Evolutionary conservation across 2,329 filamentous ascomycete species (phyloP).

Genomic region (Penicillium sp.): DNA sequence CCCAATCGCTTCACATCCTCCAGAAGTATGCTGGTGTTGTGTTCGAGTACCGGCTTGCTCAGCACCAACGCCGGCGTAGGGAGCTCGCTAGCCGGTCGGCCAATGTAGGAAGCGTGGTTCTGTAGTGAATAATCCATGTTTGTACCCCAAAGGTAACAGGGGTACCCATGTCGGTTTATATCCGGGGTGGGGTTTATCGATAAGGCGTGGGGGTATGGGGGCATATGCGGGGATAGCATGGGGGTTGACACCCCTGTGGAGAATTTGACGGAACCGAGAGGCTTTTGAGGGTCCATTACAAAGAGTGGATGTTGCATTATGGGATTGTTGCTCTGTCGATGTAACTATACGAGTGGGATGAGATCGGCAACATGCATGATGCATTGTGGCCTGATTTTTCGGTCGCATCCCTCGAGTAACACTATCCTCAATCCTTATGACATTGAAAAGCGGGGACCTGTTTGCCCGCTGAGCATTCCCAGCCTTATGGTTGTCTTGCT

Average conservation of each 20-base stretch:
- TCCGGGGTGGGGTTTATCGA: neutral
- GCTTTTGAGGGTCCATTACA: neutral
- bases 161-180: neutral
- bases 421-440: no score
- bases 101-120: slow-evolving; percentile 40
- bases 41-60: slow-evolving; percentile 41
- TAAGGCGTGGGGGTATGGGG: slow-evolving; percentile 2
- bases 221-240: neutral
- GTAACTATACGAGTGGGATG: neutral
- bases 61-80: slow-evolving; percentile 46
- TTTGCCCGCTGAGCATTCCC: no score
- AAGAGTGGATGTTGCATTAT: neutral
- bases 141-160: neutral
- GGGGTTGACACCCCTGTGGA: neutral
- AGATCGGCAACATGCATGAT: neutral
- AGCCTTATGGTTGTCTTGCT: no score
- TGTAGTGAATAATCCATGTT: slow-evolving; percentile 35
- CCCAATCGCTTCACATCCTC: slow-evolving; percentile 43
- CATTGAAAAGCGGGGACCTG: no score
- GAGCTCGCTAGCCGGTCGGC: slow-evolving; percentile 35
- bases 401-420: no score
- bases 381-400: neutral
- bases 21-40: slow-evolving; percentile 40
- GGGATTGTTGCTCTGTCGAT: neutral
- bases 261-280: neutral